A percentile compares a stretch with the other conserved stretches of the same genome.
Evolutionary conservation across 2,329 filamentous ascomycete species (phyloP).

Genomic region (Ophiostoma novo-ulmi): DNA sequence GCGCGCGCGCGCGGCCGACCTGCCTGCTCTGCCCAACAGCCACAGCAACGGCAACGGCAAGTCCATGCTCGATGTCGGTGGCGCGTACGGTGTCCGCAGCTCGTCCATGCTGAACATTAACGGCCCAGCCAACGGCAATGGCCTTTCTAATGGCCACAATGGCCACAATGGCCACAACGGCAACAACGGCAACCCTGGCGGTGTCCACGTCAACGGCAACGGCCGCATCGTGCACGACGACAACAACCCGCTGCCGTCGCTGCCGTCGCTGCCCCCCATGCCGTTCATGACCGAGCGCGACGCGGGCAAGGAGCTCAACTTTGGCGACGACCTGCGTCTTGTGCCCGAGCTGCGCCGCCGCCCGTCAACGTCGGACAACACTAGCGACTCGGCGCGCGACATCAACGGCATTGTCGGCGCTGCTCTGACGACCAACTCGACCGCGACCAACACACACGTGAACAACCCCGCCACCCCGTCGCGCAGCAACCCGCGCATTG

Average conservation of each 20-base stretch:
- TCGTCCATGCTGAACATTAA: conserved; percentile 16
- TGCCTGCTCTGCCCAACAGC: not conserved
- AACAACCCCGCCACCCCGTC: not conserved
- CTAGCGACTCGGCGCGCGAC: conserved; percentile 24
- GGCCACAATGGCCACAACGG: not conserved
- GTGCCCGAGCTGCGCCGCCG: conserved; percentile 27
- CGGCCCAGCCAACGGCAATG: not conserved
- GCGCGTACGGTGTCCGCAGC: conserved; percentile 12
- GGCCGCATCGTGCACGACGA: conserved; percentile 19
- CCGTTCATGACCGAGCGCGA: conserved; percentile 27
- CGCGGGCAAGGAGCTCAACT: conserved; percentile 25
- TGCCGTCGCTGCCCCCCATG: conserved; percentile 26
- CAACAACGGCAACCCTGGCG: conserved; percentile 12
- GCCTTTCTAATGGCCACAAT: not conserved
- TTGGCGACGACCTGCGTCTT: conserved; percentile 26
- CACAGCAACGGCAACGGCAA: not conserved
- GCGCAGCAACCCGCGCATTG: conserved; percentile 21
- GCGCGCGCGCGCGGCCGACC: not conserved
- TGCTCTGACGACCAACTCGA: conserved; percentile 18
- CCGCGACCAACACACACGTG: not conserved
- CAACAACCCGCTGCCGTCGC: conserved; percentile 22
- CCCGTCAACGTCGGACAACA: conserved; percentile 32
- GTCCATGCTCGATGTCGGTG: conserved; percentile 24
- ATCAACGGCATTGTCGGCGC: conserved; percentile 23
- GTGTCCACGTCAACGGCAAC: conserved; percentile 16